Conservation (phyloP, 495 filamentous ascomycete species). For the Penicilliopsis zonata region DNA sequence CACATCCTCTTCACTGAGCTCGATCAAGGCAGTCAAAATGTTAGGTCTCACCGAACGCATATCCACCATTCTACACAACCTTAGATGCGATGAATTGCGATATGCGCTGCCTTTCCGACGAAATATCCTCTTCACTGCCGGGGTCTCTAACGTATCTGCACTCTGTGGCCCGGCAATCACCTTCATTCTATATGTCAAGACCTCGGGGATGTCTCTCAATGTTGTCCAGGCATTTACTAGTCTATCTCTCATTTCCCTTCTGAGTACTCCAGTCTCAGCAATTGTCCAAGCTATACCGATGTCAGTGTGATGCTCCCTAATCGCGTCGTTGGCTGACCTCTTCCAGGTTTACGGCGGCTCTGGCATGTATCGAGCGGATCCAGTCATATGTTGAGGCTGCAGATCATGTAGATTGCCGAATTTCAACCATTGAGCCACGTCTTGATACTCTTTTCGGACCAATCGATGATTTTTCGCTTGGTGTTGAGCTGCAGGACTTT, state of each 20-base stretch:
- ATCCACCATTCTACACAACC: constrained; percentile 29
- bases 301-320: no score
- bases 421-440: no score
- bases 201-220: constrained; percentile 22
- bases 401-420: constrained; percentile 5
- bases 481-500: no score
- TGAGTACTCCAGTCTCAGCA: constrained; percentile 29
- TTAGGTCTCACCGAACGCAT: constrained; percentile 32
- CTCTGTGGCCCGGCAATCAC: constrained; percentile 8
- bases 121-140: neutral
- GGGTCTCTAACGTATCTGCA: constrained; percentile 5
- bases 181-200: constrained; percentile 11
- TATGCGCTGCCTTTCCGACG: no score
- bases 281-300: constrained; percentile 18
- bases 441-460: no score
- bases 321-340: constrained; percentile 1
- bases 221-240: constrained; percentile 38
- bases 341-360: constrained; percentile 1
- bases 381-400: no score
- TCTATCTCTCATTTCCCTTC: constrained; percentile 37
- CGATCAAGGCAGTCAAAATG: constrained; percentile 54
- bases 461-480: no score
- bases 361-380: no score
- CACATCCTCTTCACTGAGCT: constrained; percentile 35
- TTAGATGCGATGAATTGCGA: constrained; percentile 45